These are phyloP conservation scores for Eimeria maxima DNA, from an alignment of 169 alveolate genomes.

Conservation along the genomic window DNA sequence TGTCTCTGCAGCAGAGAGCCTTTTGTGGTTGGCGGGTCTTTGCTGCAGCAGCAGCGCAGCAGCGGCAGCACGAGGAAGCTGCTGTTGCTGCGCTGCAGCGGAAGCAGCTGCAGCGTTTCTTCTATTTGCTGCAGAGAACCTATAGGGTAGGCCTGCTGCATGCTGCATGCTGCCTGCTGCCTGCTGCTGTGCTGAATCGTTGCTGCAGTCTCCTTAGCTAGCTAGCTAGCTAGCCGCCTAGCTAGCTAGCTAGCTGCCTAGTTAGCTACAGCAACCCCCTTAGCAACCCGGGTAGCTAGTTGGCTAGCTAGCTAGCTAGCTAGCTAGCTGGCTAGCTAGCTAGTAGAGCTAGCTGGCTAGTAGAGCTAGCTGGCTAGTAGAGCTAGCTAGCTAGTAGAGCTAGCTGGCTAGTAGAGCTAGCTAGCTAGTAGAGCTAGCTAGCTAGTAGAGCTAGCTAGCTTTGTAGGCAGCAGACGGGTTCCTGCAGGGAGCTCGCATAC, in stretches of 20 bases:
- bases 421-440: neutral
- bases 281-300: neutral
- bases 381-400: neutral
- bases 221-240: neutral
- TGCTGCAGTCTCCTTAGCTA: neutral
- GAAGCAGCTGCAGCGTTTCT: slow-evolving; percentile 33
- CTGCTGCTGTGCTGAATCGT: neutral
- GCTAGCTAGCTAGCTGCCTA: neutral
- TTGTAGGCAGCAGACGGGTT: neutral
- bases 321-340: neutral
- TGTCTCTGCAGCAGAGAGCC: slow-evolving; percentile 47
- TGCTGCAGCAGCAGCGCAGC: slow-evolving; percentile 48
- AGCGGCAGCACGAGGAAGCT: slow-evolving; percentile 14
- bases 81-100: slow-evolving; percentile 40
- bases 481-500: too few relatives aligned
- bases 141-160: neutral
- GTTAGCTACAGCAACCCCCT: neutral
- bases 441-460: neutral
- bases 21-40: slow-evolving; percentile 25
- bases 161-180: neutral
- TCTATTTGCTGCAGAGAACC: neutral
- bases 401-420: neutral
- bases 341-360: too few relatives aligned
- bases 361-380: neutral
- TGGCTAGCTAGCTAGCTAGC: neutral